Evolutionary conservation across 306 rosid genomes (phyloP).

Genomic region (Quercus wislizeni): DNA sequence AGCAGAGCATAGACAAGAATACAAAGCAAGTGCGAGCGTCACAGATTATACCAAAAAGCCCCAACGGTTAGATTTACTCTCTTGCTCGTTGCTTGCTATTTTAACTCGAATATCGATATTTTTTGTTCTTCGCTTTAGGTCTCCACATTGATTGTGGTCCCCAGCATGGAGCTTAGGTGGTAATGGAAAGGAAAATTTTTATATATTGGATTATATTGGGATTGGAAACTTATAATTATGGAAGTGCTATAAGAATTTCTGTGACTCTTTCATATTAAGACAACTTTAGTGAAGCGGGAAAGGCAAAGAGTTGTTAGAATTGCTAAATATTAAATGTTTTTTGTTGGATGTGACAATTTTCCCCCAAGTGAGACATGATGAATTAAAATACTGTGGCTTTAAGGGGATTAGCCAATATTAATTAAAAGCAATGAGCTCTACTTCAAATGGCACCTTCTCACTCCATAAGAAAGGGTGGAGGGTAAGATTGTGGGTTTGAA

Average conservation of each 20-base stretch:
- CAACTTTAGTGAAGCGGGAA: no score
- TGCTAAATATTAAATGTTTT: no score
- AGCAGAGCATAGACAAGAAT: slow-evolving; percentile 42
- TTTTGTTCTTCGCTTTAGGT: not conserved
- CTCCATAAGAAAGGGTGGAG: no score
- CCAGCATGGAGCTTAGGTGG: not conserved
- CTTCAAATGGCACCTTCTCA: no score
- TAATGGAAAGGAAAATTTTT: not conserved
- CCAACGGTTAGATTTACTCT: slow-evolving; percentile 39
- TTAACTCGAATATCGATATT: not conserved
- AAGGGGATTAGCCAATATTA: no score
- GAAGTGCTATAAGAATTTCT: not conserved
- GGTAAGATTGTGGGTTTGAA: no score
- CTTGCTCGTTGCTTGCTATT: slow-evolving; percentile 10
- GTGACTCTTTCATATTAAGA: no score
- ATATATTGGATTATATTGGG: not conserved
- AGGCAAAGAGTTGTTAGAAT: no score
- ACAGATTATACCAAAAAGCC: slow-evolving; percentile 38
- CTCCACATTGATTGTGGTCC: not conserved
- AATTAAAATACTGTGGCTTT: no score
- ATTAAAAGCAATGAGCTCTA: no score
- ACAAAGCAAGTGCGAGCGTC: slow-evolving; percentile 32
- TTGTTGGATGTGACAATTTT: no score
- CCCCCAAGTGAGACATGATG: no score
- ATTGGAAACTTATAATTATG: not conserved